Conservation (phyloP, 345 rosid genomes). For the Ceriops decandra region DNA sequence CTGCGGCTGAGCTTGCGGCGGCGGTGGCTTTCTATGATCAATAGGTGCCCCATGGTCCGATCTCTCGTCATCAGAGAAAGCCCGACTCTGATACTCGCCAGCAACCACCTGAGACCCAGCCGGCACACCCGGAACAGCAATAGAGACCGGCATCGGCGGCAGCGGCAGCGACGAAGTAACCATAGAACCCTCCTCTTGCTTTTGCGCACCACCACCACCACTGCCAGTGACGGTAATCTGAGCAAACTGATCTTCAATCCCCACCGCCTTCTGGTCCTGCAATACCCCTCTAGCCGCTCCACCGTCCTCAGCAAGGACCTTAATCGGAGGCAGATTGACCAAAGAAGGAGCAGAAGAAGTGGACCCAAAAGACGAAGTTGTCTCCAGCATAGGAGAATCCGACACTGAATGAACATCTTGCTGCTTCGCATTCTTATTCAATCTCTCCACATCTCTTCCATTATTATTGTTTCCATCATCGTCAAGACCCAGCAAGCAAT, state of each 20-base stretch:
- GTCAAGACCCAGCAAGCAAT: slow-evolving; percentile 75
- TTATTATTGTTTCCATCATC: slow-evolving; percentile 29
- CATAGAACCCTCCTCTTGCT: slow-evolving; percentile 46
- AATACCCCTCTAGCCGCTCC: slow-evolving; percentile 27
- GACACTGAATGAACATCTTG: slow-evolving; percentile 76
- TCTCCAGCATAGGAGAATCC: slow-evolving; percentile 92
- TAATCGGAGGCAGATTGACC: slow-evolving; percentile 76
- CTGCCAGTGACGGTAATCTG: slow-evolving; percentile 43
- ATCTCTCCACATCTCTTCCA: slow-evolving; percentile 31
- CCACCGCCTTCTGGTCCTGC: slow-evolving; percentile 50
- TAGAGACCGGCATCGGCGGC: slow-evolving; percentile 45
- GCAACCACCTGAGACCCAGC: slow-evolving; percentile 28
- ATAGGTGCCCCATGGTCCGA: slow-evolving; percentile 72
- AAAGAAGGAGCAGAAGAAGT: slow-evolving; percentile 82
- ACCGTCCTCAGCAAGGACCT: slow-evolving; percentile 65
- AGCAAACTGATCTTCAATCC: slow-evolving; percentile 89
- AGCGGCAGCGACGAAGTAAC: slow-evolving; percentile 44
- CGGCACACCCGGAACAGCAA: slow-evolving; percentile 38
- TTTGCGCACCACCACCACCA: slow-evolving; percentile 25
- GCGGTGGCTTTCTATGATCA: slow-evolving; percentile 50
- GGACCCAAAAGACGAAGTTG: slow-evolving; percentile 84
- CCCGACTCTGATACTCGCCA: slow-evolving; percentile 49
- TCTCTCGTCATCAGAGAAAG: slow-evolving; percentile 82
- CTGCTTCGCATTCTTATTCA: slow-evolving; percentile 43
- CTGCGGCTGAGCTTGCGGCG: slow-evolving; percentile 30